Evolutionary conservation across 106 monocot genomes (phyloP).

Genomic region (Xerophyta viscosa): DNA sequence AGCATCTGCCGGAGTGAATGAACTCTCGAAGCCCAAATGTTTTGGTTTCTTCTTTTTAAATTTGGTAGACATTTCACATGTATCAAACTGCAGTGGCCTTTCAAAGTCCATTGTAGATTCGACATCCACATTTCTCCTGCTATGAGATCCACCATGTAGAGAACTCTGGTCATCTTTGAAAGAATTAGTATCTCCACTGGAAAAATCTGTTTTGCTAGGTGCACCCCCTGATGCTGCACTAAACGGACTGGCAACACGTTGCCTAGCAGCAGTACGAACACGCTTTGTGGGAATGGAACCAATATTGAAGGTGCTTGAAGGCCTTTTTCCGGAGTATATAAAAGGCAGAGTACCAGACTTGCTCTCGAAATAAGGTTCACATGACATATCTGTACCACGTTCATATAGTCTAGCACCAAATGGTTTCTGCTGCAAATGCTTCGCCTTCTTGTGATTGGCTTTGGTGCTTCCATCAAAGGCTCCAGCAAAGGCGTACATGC

Average conservation of each 20-base stretch:
- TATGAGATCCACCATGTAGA: slow-evolving; percentile 46
- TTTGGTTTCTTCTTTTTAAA: slow-evolving; percentile 79
- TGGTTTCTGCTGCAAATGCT: slow-evolving; percentile 36
- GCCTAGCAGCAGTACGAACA: slow-evolving; percentile 67
- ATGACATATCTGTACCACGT: slow-evolving; percentile 30
- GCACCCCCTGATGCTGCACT: too few species aligned
- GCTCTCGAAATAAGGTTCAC: slow-evolving; percentile 34
- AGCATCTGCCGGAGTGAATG: slow-evolving; percentile 34
- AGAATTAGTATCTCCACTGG: slow-evolving; percentile 90
- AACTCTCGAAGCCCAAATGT: slow-evolving; percentile 48
- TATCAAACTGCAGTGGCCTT: slow-evolving; percentile 50
- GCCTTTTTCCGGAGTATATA: slow-evolving; percentile 43
- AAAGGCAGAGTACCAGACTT: slow-evolving; percentile 34
- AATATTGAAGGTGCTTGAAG: slow-evolving; percentile 35
- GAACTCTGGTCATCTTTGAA: slow-evolving; percentile 80
- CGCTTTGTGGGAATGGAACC: slow-evolving; percentile 77
- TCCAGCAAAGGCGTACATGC: slow-evolving; percentile 29
- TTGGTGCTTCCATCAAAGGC: slow-evolving; percentile 39
- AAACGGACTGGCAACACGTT: slow-evolving; percentile 58
- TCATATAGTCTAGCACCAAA: slow-evolving; percentile 28
- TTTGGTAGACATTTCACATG: slow-evolving; percentile 36
- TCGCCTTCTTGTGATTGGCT: slow-evolving; percentile 49
- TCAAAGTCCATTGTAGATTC: slow-evolving; percentile 78
- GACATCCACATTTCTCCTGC: slow-evolving; percentile 55
- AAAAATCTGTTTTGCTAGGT: slow-evolving; percentile 85